These are phyloP conservation scores for Russula sp. DNA, from an alignment of 768 basidiomycete genomes.

Conservation along the genomic window DNA sequence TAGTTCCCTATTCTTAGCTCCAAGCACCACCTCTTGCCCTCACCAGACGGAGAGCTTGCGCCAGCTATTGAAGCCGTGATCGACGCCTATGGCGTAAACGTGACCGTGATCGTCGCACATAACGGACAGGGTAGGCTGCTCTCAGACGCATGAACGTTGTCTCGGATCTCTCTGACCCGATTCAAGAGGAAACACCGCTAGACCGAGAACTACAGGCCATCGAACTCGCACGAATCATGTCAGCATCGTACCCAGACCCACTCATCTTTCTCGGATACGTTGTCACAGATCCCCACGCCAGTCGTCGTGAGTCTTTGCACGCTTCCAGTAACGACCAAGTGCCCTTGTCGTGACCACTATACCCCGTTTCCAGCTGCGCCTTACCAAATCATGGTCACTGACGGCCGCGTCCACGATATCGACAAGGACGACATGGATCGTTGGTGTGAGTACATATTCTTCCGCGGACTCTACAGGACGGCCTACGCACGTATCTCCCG, in stretches of 20 bases:
- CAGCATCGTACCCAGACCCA: constrained; percentile 57
- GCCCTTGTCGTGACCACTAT: neutral
- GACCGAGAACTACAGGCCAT: constrained; percentile 81
- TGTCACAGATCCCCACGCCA: constrained; percentile 58
- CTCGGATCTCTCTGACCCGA: neutral
- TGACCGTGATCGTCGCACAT: constrained; percentile 82
- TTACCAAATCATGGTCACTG: constrained; percentile 67
- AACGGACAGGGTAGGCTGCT: constrained; percentile 72
- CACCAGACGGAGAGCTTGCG: constrained; percentile 78
- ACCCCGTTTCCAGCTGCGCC: constrained; percentile 47
- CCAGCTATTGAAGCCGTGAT: constrained; percentile 85
- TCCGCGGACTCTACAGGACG: constrained; percentile 71
- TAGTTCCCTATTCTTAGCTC: constrained; percentile 87
- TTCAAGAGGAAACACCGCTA: constrained; percentile 75
- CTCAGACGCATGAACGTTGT: neutral
- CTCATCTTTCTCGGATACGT: constrained; percentile 80
- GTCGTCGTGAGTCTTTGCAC: constrained; percentile 43
- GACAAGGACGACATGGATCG: constrained; percentile 64
- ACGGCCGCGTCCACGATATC: constrained; percentile 74
- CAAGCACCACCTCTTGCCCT: constrained; percentile 80
- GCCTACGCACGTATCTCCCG: constrained; percentile 79
- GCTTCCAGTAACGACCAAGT: neutral
- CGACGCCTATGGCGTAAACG: constrained; percentile 67
- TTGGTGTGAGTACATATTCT: constrained; percentile 91
- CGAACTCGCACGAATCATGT: constrained; percentile 76